Percentiles rank a stretch among this genome's conserved stretches.
phyloP scores from a whole-genome alignment of 129 eudicot species.

The sunflower (Helianthus annuus) region DNA sequence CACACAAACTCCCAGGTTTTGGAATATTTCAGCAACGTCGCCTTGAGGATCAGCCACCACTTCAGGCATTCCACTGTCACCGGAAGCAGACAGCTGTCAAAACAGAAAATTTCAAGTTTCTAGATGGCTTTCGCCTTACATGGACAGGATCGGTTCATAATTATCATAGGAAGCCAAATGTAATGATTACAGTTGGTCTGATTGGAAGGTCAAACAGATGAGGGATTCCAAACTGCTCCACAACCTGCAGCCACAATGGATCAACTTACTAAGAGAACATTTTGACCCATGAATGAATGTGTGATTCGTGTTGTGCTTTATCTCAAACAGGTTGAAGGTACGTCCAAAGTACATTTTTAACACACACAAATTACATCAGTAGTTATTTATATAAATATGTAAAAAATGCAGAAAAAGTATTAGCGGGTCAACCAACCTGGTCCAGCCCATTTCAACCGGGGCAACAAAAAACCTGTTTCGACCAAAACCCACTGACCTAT shows the following conservation, averaged over 20 bases:
- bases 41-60: slow-evolving; percentile 96
- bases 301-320: background rate
- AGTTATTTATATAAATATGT: background rate
- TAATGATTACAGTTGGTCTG: slow-evolving; percentile 74
- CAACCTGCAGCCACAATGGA: slow-evolving; percentile 64
- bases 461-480: background rate
- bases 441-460: background rate
- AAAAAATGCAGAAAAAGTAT: background rate
- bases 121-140: background rate
- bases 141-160: background rate
- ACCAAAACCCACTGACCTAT: background rate
- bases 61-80: slow-evolving; percentile 97
- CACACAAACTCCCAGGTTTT: slow-evolving; percentile 93
- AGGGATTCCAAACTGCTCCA: slow-evolving; percentile 97
- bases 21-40: slow-evolving; percentile 82
- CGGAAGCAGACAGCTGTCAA: slow-evolving; percentile 91
- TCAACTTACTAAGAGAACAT: slow-evolving; percentile 12
- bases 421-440: slow-evolving; percentile 1
- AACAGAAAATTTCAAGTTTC: slow-evolving; percentile 6
- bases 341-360: background rate
- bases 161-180: background rate
- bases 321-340: background rate
- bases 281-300: too few relatives aligned
- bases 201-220: slow-evolving; percentile 96
- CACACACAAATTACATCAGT: background rate